Evolutionary conservation across 1,284 basidiomycete species (phyloP), one percentile per base, ranked within the genome.

Genomic region (Ustilago hordei): DNA sequence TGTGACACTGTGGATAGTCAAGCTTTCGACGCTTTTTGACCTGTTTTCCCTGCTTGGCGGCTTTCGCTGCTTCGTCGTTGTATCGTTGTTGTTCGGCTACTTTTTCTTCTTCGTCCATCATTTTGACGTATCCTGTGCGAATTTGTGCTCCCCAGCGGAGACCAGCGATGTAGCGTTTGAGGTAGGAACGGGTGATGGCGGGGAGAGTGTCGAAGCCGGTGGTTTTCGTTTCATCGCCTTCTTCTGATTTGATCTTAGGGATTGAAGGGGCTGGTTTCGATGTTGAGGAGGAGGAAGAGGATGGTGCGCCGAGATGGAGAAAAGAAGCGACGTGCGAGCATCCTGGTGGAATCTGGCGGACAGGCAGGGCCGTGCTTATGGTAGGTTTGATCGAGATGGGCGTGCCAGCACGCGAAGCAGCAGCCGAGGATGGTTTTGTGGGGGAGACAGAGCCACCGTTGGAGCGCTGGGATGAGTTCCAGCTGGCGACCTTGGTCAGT

Each of bases 1-100:
- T 54, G 8, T 65, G 54, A 55, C 85, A 86, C 8, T 69, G 70
- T 1, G 85, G 85, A 63, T 84, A 81, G 50, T 79, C 77, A 47
- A 86, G 81, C 41, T 66, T 59, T 3, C 60, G 32, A 1, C 72
- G 55, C 60, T 62, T 70, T 47, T 62, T 64, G 52, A 35, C 38
- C 36, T 54, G 56, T 35, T 71, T 70, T 39, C 69, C 65, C 28
- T 78, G 72, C 34, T 70, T 58, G 19, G 41, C 63, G 45, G 75
- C 79, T 23, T 64, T 66, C 28, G 62, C 64, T 55, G 23, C 34
- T 35, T 56, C 45, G 9, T 61, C 41, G 38, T 61, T 55, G 19
- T 50, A 63, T 36, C 60, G 55, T 15, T 58, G 28, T 50, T 55
- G 31, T 38, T 73, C 61, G n/a, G 75, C 62, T n/a, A 69, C 60